phyloP scores from a whole-genome alignment of 2,329 filamentous ascomycete genomes.

The Epichloe elymi region DNA sequence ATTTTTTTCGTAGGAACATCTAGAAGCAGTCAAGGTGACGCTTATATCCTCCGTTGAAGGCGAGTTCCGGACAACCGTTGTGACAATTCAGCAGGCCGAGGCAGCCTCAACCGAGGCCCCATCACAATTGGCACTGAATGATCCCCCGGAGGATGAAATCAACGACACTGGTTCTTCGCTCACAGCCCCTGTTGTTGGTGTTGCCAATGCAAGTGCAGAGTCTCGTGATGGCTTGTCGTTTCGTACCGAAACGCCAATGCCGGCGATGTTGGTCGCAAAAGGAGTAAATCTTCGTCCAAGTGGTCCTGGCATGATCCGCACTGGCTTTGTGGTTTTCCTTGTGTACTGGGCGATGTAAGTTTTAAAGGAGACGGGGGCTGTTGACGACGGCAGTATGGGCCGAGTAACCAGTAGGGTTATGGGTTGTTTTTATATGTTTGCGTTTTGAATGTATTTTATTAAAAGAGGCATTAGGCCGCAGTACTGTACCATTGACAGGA shows the following conservation, averaged over 20 bases:
- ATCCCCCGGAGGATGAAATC: not conserved
- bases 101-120: not conserved
- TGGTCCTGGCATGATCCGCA: not conserved
- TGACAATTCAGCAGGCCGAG: slow-evolving; percentile 5
- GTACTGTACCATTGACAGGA: slow-evolving; percentile 1
- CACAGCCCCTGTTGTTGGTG: not conserved
- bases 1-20: not conserved
- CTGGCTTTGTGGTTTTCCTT: not conserved
- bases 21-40: slow-evolving; percentile 9
- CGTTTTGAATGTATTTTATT: slow-evolving; percentile 7
- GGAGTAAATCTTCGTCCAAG: not conserved
- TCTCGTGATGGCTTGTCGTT: not conserved
- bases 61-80: slow-evolving; percentile 10
- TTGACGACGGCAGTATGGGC: not conserved
- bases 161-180: not conserved
- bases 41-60: slow-evolving; percentile 12
- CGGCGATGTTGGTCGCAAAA: not conserved
- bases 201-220: not conserved
- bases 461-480: slow-evolving; percentile 3
- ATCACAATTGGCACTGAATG: not conserved
- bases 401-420: slow-evolving; percentile 1
- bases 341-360: not conserved
- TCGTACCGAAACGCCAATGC: not conserved
- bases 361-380: not conserved
- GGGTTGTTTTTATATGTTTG: slow-evolving; percentile 6